A percentile compares a stretch with the other conserved stretches of the same genome.
Evolutionary conservation across 345 rosid species (phyloP).

Genomic region (Brassica rapa): DNA sequence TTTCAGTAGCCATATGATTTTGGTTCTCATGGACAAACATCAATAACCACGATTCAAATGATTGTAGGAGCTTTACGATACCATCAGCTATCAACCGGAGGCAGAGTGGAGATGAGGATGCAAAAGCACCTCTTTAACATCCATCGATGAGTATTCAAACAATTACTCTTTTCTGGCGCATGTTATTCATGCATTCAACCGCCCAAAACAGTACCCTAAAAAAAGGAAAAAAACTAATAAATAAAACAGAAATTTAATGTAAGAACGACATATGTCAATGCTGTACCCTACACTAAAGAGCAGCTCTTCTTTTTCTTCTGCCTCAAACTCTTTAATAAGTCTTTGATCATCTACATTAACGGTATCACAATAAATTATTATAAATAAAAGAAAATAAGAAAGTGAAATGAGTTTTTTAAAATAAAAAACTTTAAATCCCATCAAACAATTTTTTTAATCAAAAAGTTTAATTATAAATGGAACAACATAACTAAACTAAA

Average conservation of each 20-base stretch:
- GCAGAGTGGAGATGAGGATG: neutral
- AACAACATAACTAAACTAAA: neutral
- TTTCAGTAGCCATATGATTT: neutral
- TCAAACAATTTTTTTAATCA: neutral
- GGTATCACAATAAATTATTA: neutral
- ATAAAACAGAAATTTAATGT: neutral
- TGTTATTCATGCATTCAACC: neutral
- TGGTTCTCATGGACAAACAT: neutral
- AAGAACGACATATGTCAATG: conserved; percentile 26
- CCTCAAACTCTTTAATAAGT: neutral
- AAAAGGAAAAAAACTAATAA: neutral
- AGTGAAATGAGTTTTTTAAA: neutral
- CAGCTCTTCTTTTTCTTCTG: neutral
- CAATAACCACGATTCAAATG: neutral
- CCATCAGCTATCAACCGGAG: neutral
- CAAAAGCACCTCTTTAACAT: neutral
- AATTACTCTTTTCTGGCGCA: neutral
- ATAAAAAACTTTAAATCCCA: neutral
- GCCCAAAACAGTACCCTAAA: neutral
- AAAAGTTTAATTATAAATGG: neutral
- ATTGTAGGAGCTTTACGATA: neutral
- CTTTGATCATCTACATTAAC: neutral
- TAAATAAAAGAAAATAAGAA: neutral
- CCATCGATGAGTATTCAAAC: neutral
- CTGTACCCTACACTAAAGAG: conserved; percentile 19